Base-by-base conservation (phyloP, 1,139 yeast genomes). In the Kurtzmaniella natalensis region DNA sequence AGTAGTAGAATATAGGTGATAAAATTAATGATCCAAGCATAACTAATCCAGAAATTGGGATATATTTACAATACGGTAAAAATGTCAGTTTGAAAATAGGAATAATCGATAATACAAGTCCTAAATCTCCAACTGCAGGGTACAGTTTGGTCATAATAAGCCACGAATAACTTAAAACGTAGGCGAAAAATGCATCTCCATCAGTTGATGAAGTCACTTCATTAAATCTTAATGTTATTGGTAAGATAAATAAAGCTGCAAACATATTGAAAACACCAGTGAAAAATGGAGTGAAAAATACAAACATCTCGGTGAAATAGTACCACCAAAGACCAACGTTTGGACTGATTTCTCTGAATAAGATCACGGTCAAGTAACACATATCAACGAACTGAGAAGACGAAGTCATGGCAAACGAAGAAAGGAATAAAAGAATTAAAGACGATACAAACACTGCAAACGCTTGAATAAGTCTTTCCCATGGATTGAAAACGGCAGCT, bases 301-400 rank as follows among this genome's bases (percentile, higher is more conserved):
- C 94, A 61, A 92, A 92, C 80, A 92, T 85, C 55, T 92, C 98
- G 19, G 94, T 83, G 64, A 92, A 92, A 47, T 89, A 78, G 62
- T 92, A 92, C 99, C 99, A 92, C 99, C 99, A 92, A 25, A 92
- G 66, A 0, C 98, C 98, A 43, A 92, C 61, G 56, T 88, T 88
- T 16, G 96, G 95, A 5, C 78, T 70, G 42, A 87, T 76, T 42
- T 86, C 87, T 32, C 70, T 70, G 47, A 85, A 81, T 22, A 68
- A 60, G 6, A 87, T 50, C 7, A 77, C 61, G 0, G 81, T 70
- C 11, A 81, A 78, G 50, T 81, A 85, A 40, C 85, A 78, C 28
- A 78, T 72, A 13, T 57, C 51, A 3, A 87, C 32, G 48, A 83
- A 89, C 36, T 70, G 53, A 40, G 52, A 48, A 28, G 67, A 61